These are phyloP conservation scores for Fusarium neocosmosporiellum DNA, from an alignment of 2,329 filamentous ascomycete genomes.

Conservation along the genomic window DNA sequence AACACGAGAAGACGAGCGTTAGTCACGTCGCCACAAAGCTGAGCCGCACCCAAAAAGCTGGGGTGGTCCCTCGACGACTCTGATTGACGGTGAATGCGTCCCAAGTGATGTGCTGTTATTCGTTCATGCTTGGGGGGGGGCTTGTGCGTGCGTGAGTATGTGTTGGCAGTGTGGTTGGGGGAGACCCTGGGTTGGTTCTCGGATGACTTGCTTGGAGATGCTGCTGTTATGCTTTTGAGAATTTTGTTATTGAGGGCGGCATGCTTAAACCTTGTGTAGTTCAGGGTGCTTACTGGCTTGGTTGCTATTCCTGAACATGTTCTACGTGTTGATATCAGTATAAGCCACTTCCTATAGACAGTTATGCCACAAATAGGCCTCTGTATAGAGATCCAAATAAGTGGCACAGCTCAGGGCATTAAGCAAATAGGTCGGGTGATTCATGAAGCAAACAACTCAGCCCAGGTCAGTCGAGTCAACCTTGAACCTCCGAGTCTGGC, in stretches of 20 bases:
- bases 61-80: not conserved
- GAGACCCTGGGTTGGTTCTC: not conserved
- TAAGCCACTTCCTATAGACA: not conserved
- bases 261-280: not conserved
- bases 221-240: not conserved
- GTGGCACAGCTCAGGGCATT: not conserved
- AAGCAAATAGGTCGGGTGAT: not conserved
- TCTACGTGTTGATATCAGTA: not conserved
- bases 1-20: constrained; percentile 18
- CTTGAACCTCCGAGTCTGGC: no score
- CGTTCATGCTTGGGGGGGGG: not conserved
- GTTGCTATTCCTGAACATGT: not conserved
- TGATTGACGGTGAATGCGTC: not conserved
- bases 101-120: not conserved
- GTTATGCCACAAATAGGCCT: not conserved
- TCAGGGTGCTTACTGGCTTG: not conserved
- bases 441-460: not conserved
- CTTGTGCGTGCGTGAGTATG: not conserved
- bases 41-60: not conserved
- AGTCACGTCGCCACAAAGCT: not conserved
- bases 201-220: not conserved
- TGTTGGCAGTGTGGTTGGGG: not conserved
- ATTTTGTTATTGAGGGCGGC: not conserved
- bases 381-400: not conserved
- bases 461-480: not conserved